These are phyloP conservation scores for Fusarium nanum DNA, from an alignment of 2,329 filamentous ascomycete species.

Conservation along the genomic window DNA sequence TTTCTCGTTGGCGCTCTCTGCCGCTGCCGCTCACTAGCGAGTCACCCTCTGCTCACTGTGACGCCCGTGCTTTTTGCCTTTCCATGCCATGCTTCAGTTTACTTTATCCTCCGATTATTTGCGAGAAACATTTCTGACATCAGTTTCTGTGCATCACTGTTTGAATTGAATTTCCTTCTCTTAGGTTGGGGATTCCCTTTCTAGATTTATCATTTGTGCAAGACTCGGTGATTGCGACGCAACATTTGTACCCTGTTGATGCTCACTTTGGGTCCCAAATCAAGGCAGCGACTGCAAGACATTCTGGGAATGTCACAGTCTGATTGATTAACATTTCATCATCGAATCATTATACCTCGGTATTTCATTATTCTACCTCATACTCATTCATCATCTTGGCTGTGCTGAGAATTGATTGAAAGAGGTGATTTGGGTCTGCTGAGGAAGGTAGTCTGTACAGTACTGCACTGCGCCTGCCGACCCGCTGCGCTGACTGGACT, in stretches of 20 bases:
- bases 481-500: slow-evolving; percentile 29
- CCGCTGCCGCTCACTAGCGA: slow-evolving; percentile 40
- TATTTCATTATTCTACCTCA: not conserved
- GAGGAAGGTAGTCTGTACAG: not conserved
- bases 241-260: not conserved
- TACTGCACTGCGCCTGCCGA: slow-evolving; percentile 11
- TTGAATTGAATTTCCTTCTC: not conserved
- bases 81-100: not conserved
- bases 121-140: slow-evolving; percentile 33
- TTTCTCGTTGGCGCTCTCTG: slow-evolving; percentile 19
- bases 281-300: slow-evolving; percentile 19
- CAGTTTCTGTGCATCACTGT: slow-evolving; percentile 16
- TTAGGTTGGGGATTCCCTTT: slow-evolving; percentile 7
- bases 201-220: slow-evolving; percentile 9
- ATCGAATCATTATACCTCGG: slow-evolving; percentile 1
- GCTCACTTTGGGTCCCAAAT: slow-evolving; percentile 12
- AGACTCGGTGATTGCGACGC: slow-evolving; percentile 24
- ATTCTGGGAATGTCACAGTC: slow-evolving; percentile 35
- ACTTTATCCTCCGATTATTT: slow-evolving; percentile 3
- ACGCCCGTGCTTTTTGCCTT: slow-evolving; percentile 5
- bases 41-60: slow-evolving; percentile 2
- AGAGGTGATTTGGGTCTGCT: not conserved
- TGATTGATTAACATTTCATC: not conserved
- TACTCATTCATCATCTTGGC: not conserved
- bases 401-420: slow-evolving; percentile 7